Evolutionary conservation across 2,329 filamentous ascomycete species (phyloP).

Genomic region (Alternaria tenuissima): DNA sequence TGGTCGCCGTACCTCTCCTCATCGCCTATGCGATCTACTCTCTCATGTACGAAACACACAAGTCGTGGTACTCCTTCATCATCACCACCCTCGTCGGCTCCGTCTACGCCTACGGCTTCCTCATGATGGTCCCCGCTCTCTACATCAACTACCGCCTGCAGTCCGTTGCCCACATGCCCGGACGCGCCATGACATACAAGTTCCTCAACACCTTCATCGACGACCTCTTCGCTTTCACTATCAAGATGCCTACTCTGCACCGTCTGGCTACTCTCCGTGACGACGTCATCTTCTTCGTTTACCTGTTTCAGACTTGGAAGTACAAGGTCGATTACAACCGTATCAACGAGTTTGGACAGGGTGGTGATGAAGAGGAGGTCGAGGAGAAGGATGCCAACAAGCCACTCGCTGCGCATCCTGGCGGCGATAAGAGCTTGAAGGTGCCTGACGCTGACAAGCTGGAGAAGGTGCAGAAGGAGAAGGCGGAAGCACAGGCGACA

Average conservation of each 20-base stretch:
- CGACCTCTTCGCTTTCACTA: constrained; percentile 97
- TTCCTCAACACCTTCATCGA: constrained; percentile 99
- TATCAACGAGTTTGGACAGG: constrained; percentile 98
- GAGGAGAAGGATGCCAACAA: constrained; percentile 59
- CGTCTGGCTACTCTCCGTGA: constrained; percentile 90
- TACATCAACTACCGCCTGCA: constrained; percentile 99
- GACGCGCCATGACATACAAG: constrained; percentile 96
- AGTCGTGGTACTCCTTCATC: constrained; percentile 97
- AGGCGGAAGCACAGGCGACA: constrained; percentile 24
- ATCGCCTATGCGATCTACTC: constrained; percentile 91
- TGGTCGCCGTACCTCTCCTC: constrained; percentile 86
- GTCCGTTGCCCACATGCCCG: constrained; percentile 93
- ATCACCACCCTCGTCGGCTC: constrained; percentile 94
- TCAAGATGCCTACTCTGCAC: constrained; percentile 98
- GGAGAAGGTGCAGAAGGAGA: constrained; percentile 30
- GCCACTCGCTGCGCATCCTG: constrained; percentile 49
- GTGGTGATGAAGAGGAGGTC: constrained; percentile 81
- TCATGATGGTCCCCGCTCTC: constrained; percentile 97
- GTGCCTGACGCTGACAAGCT: constrained; percentile 30
- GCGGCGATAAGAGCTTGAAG: constrained; percentile 39
- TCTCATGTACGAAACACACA: constrained; percentile 90
- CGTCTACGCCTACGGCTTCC: constrained; percentile 97
- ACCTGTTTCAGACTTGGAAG: constrained; percentile 91
- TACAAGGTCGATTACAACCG: constrained; percentile 92
- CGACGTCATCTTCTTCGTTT: constrained; percentile 98